Evolutionary conservation across 371 early-diverging fungal species (phyloP), one percentile per base, ranked within the genome.

Genomic region (Mucor irregularis): DNA sequence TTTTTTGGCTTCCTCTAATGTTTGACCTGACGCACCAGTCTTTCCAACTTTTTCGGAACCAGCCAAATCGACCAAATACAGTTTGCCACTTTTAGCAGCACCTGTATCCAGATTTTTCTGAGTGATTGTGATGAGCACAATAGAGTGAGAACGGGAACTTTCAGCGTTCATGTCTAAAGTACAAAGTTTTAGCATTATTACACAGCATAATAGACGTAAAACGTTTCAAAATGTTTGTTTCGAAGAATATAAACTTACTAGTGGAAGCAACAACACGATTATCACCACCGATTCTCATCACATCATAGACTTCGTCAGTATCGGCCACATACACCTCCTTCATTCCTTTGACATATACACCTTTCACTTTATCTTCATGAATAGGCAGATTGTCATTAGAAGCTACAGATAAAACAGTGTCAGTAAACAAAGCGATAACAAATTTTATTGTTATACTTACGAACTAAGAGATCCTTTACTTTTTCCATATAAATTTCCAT

Each of bases 401-500:
- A 26, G 93, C 94, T 93, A 62, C 34, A 33, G n/a, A 9, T n/a
- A 34, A 21, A 39, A 21, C 17, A 28, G 19, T 14, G 11, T 21
- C 28, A 35, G 35, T 29, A 31, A 29, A 37, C 10, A 38, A 30
- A 31, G n/a, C n/a, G n/a, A 45, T 28, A 56, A 35, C 30, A 19
- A 30, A 21, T 11, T 9, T 13, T 31, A 9, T 44, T 28, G 24
- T 8, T 52, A 42, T 29, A 60, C 59, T 79, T 80, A 84, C 92
- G 95, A 71, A 90, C 90, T 50, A 99, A 82, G 68, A 99, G 77
- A 86, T 99, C 99, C 37, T 93, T 87, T 57, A 99, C 93, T 69
- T 89, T 91, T 69, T 99, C 99, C 95, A 99, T 99, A 83, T 99
- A 99, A 63, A 99, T 97, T 84, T 99, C 99, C 92, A 99, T 93